Conservation (phyloP, 495 filamentous ascomycete genomes). For the Xeromyces bisporus region DNA sequence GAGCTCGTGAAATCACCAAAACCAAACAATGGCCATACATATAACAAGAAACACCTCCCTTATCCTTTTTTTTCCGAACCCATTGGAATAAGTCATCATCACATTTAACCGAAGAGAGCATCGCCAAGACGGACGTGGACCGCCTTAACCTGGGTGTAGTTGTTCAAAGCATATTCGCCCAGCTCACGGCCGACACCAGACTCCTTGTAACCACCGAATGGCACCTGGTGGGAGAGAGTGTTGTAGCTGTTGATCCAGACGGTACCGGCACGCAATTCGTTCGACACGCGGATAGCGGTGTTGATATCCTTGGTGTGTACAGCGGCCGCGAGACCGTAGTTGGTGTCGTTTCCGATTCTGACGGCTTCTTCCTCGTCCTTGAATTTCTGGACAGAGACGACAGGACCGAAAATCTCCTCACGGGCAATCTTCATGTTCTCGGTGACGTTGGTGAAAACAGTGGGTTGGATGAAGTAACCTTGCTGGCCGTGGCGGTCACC, state of each 20-base stretch:
- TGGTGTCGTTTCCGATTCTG: slow-evolving; percentile 62
- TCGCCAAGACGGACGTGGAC: slow-evolving; percentile 46
- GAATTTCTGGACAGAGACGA: slow-evolving; percentile 90
- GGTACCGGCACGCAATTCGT: slow-evolving; percentile 65
- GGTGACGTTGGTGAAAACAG: slow-evolving; percentile 83
- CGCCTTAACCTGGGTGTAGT: slow-evolving; percentile 76
- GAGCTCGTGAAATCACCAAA: too few relatives aligned
- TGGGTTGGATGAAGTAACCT: slow-evolving; percentile 97
- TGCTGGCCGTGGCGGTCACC: slow-evolving; percentile 77
- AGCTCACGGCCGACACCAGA: slow-evolving; percentile 88
- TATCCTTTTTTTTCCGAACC: too few relatives aligned
- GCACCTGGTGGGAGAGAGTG: slow-evolving; percentile 60
- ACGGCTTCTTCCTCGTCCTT: slow-evolving; percentile 74
- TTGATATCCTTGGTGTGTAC: slow-evolving; percentile 89
- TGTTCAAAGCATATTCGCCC: slow-evolving; percentile 78
- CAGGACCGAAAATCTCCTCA: slow-evolving; percentile 97
- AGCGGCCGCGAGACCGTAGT: slow-evolving; percentile 77
- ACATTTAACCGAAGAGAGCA: slow-evolving; percentile 39
- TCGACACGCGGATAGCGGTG: slow-evolving; percentile 78
- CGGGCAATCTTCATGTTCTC: slow-evolving; percentile 95
- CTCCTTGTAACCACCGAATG: slow-evolving; percentile 90
- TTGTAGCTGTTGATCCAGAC: slow-evolving; percentile 96
- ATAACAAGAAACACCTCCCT: too few relatives aligned
- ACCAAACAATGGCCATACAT: too few relatives aligned
- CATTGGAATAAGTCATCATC: background rate